Conservation (phyloP, 371 early-diverging fungal genomes). For the Mucor piriformis region DNA sequence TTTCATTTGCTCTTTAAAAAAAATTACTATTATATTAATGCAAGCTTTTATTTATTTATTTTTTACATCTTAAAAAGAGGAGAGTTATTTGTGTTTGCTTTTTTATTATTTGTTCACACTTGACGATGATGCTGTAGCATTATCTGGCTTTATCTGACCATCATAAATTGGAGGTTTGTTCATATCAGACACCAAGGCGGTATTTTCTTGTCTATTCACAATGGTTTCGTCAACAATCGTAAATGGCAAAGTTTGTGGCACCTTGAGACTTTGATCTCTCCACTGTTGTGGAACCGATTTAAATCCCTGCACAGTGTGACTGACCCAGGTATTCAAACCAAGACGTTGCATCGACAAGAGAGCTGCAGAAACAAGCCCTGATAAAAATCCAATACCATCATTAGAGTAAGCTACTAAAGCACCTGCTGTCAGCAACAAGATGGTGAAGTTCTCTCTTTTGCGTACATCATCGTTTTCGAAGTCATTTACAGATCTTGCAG, state of each 20-base stretch:
- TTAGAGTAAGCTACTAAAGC: conserved; percentile 75
- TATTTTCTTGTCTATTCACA: not conserved
- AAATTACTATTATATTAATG: not conserved
- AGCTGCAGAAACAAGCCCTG: conserved; percentile 61
- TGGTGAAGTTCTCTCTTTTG: conserved; percentile 65
- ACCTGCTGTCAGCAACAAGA: conserved; percentile 72
- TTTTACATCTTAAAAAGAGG: no score
- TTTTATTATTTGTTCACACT: not conserved
- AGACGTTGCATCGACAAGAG: conserved; percentile 47
- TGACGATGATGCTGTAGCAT: not conserved
- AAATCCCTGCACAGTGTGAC: not conserved
- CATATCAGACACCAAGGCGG: not conserved
- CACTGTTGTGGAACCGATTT: conserved; percentile 10
- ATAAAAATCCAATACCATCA: conserved; percentile 83
- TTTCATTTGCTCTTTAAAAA: conserved; percentile 48
- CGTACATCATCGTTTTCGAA: conserved; percentile 36
- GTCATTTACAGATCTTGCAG: conserved; percentile 62
- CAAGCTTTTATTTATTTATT: no score
- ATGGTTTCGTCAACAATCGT: not conserved
- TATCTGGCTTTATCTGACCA: not conserved
- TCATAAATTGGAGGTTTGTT: conserved; percentile 3
- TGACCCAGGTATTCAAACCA: conserved; percentile 31
- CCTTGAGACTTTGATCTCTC: conserved; percentile 4
- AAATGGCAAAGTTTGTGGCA: not conserved
- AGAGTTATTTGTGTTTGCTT: no score